Conservation (phyloP, 176 grass and related monocot genomes). For the Cymbopogon citratus region DNA sequence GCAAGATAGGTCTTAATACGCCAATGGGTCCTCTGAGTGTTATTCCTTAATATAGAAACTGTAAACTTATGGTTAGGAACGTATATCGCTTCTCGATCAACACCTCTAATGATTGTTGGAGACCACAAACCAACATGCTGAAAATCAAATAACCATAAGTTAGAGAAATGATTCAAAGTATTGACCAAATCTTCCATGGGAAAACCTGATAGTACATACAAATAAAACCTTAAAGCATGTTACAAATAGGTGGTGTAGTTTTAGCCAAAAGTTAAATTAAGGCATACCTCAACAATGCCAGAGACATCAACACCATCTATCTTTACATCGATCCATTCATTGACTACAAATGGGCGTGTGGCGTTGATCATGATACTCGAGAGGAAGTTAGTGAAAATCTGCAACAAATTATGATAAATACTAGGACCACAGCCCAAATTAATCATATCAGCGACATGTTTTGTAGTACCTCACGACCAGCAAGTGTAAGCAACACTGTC, state of each 20-base stretch:
- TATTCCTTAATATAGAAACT: conserved; percentile 88
- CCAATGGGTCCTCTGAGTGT: conserved; percentile 87
- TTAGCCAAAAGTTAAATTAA: background rate
- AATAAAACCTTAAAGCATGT: background rate
- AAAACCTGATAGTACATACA: background rate
- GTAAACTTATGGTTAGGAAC: conserved; percentile 98
- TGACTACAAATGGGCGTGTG: conserved; percentile 82
- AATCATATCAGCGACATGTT: conserved; percentile 5
- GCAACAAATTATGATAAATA: conserved; percentile 11
- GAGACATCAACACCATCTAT: conserved; percentile 96
- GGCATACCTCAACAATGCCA: conserved; percentile 79
- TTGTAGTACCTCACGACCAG: conserved; percentile 83
- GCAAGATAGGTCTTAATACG: conserved; percentile 96
- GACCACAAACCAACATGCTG: conserved; percentile 99
- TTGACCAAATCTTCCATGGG: background rate
- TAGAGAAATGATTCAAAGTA: background rate
- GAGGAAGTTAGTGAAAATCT: conserved; percentile 99
- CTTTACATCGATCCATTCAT: conserved; percentile 93
- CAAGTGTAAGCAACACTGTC: conserved; percentile 93
- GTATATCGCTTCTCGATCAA: conserved; percentile 94
- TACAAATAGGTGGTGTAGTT: conserved; percentile 5
- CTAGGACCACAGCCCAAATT: conserved; percentile 11
- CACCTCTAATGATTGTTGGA: conserved; percentile 90
- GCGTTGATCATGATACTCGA: conserved; percentile 99
- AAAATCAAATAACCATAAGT: conserved; percentile 32